Base-by-base conservation (phyloP, 2,329 filamentous ascomycete genomes). In the Domatiomyces globalis region DNA sequence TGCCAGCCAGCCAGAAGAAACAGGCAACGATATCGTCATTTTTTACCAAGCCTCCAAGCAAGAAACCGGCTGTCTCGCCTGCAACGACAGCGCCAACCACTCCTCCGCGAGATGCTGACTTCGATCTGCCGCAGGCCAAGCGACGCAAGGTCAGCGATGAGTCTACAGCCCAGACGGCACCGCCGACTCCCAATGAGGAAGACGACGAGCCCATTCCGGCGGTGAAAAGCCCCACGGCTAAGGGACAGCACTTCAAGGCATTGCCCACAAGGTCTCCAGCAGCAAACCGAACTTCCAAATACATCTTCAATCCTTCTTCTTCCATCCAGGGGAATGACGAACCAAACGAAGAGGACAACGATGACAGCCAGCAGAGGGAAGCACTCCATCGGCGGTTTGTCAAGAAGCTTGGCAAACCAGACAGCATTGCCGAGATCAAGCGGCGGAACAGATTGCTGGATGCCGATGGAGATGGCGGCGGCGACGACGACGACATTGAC, bases 311-410 rank as follows among this genome's bases (percentile, higher is more conserved):
- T 20, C 45, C 19, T 12, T 80, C 66, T 58, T 77, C 72, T 3
- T 70, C 70, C 27, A 60, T 57, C 0, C 63, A 66, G 43, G 63
- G 68, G 4, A 65, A 68, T 1, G 64, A 63, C 1, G 66, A 69
- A 12, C 65, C 67, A 1, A 66, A 68, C 2, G 48, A 59, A 3
- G 51, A 54, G 2, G 67, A 71, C 2, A 66, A 67, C 1, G 74
- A 79, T 12, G 72, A 75, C 5, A 77, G 77, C 49, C 69, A 70
- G 2, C 72, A 72, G 1, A 88, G 84, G 62, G 79, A 84, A 53
- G 80, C 80, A 47, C 70, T 95, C 20, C 92, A 95, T 64, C 74
- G 78, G 55, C 84, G 81, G 60, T 98, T 96, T 62, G 84, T 96
- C 29, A 86, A 85, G 73, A 95, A 90, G 66, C 78, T 98, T 2